These are phyloP conservation scores for Hypoxylon fragiforme DNA, from an alignment of 495 filamentous ascomycete genomes.

Conservation along the genomic window DNA sequence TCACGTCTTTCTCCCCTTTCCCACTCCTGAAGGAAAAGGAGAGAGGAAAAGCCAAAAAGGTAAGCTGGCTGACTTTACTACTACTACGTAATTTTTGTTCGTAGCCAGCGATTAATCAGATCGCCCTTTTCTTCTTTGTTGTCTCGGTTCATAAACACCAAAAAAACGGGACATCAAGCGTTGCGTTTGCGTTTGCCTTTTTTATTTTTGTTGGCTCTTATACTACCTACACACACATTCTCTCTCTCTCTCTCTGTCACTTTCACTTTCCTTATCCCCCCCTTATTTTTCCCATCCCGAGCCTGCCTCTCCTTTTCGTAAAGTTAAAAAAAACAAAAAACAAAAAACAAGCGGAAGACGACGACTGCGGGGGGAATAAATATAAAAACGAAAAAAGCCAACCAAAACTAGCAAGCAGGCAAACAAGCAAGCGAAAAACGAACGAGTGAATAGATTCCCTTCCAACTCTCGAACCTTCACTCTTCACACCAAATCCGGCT, in stretches of 20 bases:
- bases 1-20: no score
- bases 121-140: no score
- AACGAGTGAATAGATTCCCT: not conserved
- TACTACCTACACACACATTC: not conserved
- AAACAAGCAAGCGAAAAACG: not conserved
- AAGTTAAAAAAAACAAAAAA: no score
- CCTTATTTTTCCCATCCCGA: no score
- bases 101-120: no score
- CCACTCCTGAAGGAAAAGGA: no score
- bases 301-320: no score
- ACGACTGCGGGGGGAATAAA: no score
- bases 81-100: no score
- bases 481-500: slow-evolving; percentile 21
- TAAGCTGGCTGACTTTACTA: not conserved
- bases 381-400: no score
- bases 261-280: not conserved
- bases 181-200: slow-evolving; percentile 1
- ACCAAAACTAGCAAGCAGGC: not conserved
- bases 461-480: not conserved
- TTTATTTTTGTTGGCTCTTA: not conserved
- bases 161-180: slow-evolving; percentile 22
- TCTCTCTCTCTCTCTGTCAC: not conserved
- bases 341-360: no score
- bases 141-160: no score
- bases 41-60: not conserved